A percentile compares a stretch with the other conserved stretches of the same genome.
Conservation (phyloP, 441 rosid species). For the Francoa sonchifolia region DNA sequence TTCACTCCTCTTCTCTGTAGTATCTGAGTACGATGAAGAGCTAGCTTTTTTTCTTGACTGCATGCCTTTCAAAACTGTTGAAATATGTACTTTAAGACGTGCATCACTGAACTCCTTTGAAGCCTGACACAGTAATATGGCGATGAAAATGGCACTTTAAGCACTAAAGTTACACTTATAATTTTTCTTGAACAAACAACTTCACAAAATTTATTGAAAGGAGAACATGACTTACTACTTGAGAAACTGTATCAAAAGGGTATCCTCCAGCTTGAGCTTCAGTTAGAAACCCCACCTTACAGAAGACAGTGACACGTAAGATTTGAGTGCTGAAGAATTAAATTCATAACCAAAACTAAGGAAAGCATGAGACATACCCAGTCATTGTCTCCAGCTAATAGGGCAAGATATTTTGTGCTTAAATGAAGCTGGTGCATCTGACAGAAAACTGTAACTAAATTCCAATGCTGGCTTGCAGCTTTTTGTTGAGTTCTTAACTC, state of each 20-base stretch:
- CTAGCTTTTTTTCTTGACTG: slow-evolving; percentile 61
- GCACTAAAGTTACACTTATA: background rate
- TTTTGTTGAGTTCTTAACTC: slow-evolving; percentile 82
- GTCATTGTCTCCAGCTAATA: slow-evolving; percentile 94
- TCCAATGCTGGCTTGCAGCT: slow-evolving; percentile 86
- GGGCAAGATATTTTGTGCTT: slow-evolving; percentile 89
- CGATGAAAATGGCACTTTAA: slow-evolving; percentile 3
- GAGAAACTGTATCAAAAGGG: slow-evolving; percentile 68
- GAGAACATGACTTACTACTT: slow-evolving; percentile 46
- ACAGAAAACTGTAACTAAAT: slow-evolving; percentile 79
- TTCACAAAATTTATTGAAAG: slow-evolving; percentile 8
- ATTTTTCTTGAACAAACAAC: slow-evolving; percentile 2
- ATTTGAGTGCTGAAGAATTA: slow-evolving; percentile 9
- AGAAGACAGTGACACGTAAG: slow-evolving; percentile 26
- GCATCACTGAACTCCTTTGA: slow-evolving; percentile 80
- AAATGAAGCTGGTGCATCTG: slow-evolving; percentile 88
- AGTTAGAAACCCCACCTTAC: slow-evolving; percentile 85
- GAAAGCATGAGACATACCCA: slow-evolving; percentile 57
- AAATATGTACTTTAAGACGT: slow-evolving; percentile 77
- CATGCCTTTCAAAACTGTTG: slow-evolving; percentile 78
- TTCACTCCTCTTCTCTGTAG: slow-evolving; percentile 30
- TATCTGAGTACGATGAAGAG: slow-evolving; percentile 36
- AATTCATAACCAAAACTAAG: slow-evolving; percentile 5
- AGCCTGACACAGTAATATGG: slow-evolving; percentile 48
- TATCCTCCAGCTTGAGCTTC: slow-evolving; percentile 98